Conservation (phyloP, 129 eudicot genomes). For the Ambrosia trifida region DNA sequence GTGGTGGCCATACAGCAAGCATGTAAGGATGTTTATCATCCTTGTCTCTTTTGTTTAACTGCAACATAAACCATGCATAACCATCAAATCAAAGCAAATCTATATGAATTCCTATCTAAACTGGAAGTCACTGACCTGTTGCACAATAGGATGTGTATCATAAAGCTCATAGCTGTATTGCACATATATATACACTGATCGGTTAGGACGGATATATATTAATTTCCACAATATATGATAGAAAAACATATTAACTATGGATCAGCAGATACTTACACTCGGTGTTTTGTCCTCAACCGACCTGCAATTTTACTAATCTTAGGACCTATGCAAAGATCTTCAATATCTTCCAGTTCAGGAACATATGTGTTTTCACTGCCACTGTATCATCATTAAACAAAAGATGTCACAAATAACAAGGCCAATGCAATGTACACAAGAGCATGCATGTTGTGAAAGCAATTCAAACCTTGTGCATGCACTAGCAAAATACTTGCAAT, state of each 20-base stretch:
- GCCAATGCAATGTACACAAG: neutral
- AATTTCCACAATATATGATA: neutral
- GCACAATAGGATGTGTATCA: slow-evolving; percentile 47
- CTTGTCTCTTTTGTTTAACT: slow-evolving; percentile 44
- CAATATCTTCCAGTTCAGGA: slow-evolving; percentile 33
- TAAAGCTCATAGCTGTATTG: slow-evolving; percentile 58
- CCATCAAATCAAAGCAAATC: neutral
- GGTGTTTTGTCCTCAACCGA: slow-evolving; percentile 40
- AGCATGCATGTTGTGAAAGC: neutral
- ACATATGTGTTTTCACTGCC: slow-evolving; percentile 1
- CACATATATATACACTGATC: neutral
- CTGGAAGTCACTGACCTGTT: slow-evolving; percentile 31
- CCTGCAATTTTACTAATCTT: neutral
- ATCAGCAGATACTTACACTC: slow-evolving; percentile 39
- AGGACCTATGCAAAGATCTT: slow-evolving; percentile 28
- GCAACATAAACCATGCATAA: slow-evolving; percentile 17
- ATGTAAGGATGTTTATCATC: slow-evolving; percentile 49
- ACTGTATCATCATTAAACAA: neutral
- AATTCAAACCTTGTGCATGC: slow-evolving; percentile 29
- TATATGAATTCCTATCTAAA: neutral
- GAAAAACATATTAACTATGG: neutral
- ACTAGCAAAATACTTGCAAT: slow-evolving; percentile 33
- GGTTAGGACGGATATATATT: slow-evolving; percentile 9
- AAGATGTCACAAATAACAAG: neutral
- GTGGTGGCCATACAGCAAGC: slow-evolving; percentile 45